A percentile compares a stretch with the other conserved stretches of the same genome.
phyloP scores from a whole-genome alignment of 2,329 filamentous ascomycete genomes.

The Tolypocladium pustulatum region DNA sequence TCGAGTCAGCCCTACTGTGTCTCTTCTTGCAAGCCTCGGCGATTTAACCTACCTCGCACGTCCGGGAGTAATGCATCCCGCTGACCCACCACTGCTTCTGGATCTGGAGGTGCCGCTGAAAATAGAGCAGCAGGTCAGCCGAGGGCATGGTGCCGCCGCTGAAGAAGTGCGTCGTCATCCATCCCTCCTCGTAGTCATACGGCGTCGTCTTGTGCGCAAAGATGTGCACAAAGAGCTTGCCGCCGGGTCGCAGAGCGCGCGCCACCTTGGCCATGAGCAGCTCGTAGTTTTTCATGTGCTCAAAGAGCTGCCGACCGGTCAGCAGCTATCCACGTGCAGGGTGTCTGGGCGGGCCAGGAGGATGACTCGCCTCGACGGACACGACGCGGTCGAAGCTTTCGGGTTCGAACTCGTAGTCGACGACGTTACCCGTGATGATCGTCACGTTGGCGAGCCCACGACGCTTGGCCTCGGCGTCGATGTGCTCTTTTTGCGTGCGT shows the following conservation, averaged over 20 bases:
- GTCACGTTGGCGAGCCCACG: conserved; percentile 49
- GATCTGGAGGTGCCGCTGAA: conserved; percentile 51
- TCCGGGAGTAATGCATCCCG: conserved; percentile 57
- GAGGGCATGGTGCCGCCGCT: conserved; percentile 63
- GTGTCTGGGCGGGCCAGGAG: not conserved
- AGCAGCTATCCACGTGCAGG: not conserved
- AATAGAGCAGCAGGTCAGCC: conserved; percentile 55
- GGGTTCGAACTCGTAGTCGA: conserved; percentile 52
- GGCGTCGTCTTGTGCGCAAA: conserved; percentile 55
- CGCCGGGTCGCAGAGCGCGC: conserved; percentile 46
- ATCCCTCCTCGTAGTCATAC: conserved; percentile 61
- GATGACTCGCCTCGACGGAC: conserved; percentile 43
- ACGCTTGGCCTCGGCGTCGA: conserved; percentile 45
- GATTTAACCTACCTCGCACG: conserved; percentile 45
- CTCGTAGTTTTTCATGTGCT: conserved; percentile 70
- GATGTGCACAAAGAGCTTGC: conserved; percentile 61
- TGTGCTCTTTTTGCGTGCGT: conserved; percentile 55
- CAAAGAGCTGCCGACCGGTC: conserved; percentile 43
- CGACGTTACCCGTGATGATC: conserved; percentile 57
- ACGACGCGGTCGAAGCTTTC: conserved; percentile 53
- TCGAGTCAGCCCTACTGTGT: not conserved
- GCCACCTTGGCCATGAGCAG: conserved; percentile 53
- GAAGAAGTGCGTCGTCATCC: conserved; percentile 68
- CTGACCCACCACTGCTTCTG: conserved; percentile 62
- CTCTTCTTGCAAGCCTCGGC: not conserved